These are phyloP conservation scores for Gossypium turneri DNA, from an alignment of 345 rosid genomes.

Conservation along the genomic window DNA sequence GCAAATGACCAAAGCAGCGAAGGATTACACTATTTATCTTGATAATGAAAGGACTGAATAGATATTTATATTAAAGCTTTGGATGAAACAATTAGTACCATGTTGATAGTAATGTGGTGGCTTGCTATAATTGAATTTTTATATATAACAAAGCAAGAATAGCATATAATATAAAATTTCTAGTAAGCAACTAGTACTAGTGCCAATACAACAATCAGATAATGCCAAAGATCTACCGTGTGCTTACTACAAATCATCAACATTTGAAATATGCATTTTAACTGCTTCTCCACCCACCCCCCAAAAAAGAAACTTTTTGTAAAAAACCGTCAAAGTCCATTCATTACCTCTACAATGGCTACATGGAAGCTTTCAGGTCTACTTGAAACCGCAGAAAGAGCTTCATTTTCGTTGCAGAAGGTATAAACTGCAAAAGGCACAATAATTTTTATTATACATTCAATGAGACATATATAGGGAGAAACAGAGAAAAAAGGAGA, in stretches of 20 bases:
- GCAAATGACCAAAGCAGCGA: neutral
- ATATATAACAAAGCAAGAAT: neutral
- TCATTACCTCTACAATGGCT: slow-evolving; percentile 80
- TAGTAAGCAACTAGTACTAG: neutral
- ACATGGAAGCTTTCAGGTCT: slow-evolving; percentile 72
- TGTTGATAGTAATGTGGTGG: neutral
- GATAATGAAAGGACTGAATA: neutral
- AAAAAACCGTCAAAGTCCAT: slow-evolving; percentile 1
- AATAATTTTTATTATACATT: neutral
- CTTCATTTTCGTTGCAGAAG: slow-evolving; percentile 71
- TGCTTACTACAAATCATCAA: neutral
- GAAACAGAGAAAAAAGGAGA: slow-evolving; percentile 1
- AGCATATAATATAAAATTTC: neutral
- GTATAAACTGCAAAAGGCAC: slow-evolving; percentile 53
- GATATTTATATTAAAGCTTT: neutral
- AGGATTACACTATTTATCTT: neutral
- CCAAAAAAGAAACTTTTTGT: neutral
- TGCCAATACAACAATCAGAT: neutral
- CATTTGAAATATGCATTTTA: neutral
- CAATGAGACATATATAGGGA: neutral
- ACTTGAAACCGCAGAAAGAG: slow-evolving; percentile 52
- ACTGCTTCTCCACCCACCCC: neutral
- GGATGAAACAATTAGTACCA: neutral
- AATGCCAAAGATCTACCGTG: neutral
- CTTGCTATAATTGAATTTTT: neutral